A percentile compares a stretch with the other conserved stretches of the same genome.
Evolutionary conservation across 2,329 filamentous ascomycete genomes (phyloP).

Genomic region (Aspergillus latus): DNA sequence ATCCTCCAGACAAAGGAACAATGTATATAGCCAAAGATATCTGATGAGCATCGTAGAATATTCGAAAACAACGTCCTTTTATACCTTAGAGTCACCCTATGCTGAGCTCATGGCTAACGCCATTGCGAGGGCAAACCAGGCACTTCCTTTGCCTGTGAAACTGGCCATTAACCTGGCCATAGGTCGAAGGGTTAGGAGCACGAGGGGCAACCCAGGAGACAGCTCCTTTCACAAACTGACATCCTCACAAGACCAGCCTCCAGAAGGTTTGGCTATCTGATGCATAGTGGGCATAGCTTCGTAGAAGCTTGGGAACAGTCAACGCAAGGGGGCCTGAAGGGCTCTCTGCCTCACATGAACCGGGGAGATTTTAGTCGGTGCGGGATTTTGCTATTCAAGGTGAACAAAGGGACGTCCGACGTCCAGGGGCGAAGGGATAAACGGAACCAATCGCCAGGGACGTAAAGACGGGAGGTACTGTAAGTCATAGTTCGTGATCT

Average conservation of each 20-base stretch:
- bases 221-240: neutral
- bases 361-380: neutral
- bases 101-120: neutral
- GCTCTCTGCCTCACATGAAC: neutral
- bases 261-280: neutral
- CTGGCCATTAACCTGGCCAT: neutral
- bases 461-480: neutral
- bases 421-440: neutral
- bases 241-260: neutral
- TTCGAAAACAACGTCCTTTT: neutral
- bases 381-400: neutral
- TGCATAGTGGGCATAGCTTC: neutral
- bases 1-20: too few relatives aligned
- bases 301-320: neutral
- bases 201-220: neutral
- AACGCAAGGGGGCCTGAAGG: neutral
- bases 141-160: neutral
- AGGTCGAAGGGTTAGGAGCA: neutral
- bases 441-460: neutral
- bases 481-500: neutral
- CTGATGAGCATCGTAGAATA: neutral
- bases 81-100: neutral
- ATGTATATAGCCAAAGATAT: too few relatives aligned
- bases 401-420: neutral
- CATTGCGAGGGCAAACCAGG: constrained; percentile 1